These are phyloP conservation scores for Ganoderma multipileum DNA, from an alignment of 1,284 basidiomycete genomes.

Conservation along the genomic window DNA sequence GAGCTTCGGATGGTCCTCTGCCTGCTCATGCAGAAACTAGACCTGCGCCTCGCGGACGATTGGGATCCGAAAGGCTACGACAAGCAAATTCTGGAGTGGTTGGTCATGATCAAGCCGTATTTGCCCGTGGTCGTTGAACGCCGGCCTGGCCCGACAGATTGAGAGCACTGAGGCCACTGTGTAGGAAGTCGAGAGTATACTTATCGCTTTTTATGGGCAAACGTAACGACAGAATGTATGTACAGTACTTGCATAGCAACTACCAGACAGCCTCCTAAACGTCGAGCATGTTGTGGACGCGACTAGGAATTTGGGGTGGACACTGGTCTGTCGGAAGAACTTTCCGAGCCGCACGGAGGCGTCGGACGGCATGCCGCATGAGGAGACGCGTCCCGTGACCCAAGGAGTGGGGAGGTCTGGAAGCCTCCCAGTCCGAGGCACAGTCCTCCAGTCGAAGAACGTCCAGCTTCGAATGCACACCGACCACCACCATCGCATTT, in stretches of 20 bases:
- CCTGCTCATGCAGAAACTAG: slow-evolving; percentile 34
- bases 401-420: neutral
- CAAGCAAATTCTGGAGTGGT: slow-evolving; percentile 10
- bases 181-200: neutral
- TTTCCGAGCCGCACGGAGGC: neutral
- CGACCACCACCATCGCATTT: slow-evolving; percentile 17
- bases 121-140: slow-evolving; percentile 11
- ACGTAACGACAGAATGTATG: neutral
- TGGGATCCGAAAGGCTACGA: slow-evolving; percentile 23
- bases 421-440: neutral
- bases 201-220: neutral
- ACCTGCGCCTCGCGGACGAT: slow-evolving; percentile 31
- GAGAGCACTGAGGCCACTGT: neutral
- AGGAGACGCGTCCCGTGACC: slow-evolving; percentile 15
- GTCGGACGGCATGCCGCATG: neutral
- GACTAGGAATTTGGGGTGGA: neutral
- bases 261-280: neutral
- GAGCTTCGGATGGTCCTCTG: slow-evolving; percentile 31
- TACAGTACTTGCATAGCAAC: neutral
- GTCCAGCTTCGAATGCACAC: slow-evolving; percentile 15
- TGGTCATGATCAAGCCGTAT: slow-evolving; percentile 10
- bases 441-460: neutral
- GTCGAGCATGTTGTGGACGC: too few species aligned
- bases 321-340: neutral
- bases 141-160: slow-evolving; percentile 1